Evolutionary conservation across 2,329 filamentous ascomycete genomes (phyloP), one percentile per base, ranked within the genome.

Genomic region (Monilinia vaccinii-corymbosi): DNA sequence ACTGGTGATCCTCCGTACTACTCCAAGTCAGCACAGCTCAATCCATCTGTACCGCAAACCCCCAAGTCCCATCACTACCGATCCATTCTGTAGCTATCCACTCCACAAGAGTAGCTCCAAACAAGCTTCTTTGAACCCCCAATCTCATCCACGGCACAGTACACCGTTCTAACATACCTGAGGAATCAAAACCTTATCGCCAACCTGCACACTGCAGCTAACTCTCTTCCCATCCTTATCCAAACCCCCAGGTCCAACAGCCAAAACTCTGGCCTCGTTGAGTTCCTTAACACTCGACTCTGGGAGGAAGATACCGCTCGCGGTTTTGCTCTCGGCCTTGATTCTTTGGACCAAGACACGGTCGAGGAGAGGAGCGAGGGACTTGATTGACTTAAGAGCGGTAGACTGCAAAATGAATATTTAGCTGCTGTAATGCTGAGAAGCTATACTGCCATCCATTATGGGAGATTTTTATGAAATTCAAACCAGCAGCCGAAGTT

Each of bases 271-370:
- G 71, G 90, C 94, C 82, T 97, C 93, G 78, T 97, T 97, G 74
- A 97, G 84, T 77, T 99, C 94, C 84, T 99, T 96, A 73, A 97
- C 91, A 72, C 88, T 89, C 64, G 87, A 92, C 81, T 99, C 94
- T 69, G 94, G 94, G 67, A 99, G 89, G 83, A 95, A 97, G 82
- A 99, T 96, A 72, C 94, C 94, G 72, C 87, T 87, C 70, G 94
- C 91, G 53, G 94, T 99, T 84, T 97, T 97, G 74, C 91, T 77
- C 79, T 97, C 93, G 72, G 93, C 89, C 82, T 97, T 97, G 79
- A 97, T 79, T 78, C 94, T 91, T 86, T 99, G 94, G 69, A 99
- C 91, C 66, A 99, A 88, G 70, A 99, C 91, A 71, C 94, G 93
- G 85, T 99, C 94, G 77, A 99, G 87, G 69, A 99, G 92, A 65